These are phyloP conservation scores for Cutaneotrichosporon sp. DNA, from an alignment of 1,284 basidiomycete species.

Conservation along the genomic window DNA sequence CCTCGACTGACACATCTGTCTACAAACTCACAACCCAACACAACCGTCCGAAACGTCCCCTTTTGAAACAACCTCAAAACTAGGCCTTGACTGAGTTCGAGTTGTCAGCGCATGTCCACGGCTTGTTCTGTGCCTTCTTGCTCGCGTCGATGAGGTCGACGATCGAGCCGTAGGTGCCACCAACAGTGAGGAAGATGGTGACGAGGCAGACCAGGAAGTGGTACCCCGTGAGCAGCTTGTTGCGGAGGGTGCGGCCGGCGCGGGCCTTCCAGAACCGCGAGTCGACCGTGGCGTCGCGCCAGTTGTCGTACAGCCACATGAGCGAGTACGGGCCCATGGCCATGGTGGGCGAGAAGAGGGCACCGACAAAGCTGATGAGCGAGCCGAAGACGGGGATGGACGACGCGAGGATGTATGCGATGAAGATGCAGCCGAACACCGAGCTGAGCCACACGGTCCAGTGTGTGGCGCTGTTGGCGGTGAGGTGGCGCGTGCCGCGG, in stretches of 20 bases:
- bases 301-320: conserved; percentile 21
- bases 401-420: conserved; percentile 15
- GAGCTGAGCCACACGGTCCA: conserved; percentile 36
- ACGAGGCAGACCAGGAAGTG: conserved; percentile 26
- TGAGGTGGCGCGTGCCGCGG: conserved; percentile 33
- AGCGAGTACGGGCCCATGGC: conserved; percentile 13
- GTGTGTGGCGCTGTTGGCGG: conserved; percentile 28
- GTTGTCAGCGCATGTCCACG: conserved; percentile 35
- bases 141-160: conserved; percentile 61
- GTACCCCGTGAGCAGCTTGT: neutral
- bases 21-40: too few species aligned
- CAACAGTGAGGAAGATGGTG: conserved; percentile 32
- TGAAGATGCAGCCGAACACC: neutral
- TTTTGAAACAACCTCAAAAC: too few species aligned
- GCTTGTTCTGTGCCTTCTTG: conserved; percentile 10
- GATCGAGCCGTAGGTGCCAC: conserved; percentile 58
- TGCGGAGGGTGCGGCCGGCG: neutral
- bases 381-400: conserved; percentile 25
- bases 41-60: too few species aligned
- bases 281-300: conserved; percentile 16
- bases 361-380: conserved; percentile 34
- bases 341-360: conserved; percentile 19
- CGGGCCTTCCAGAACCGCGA: conserved; percentile 26
- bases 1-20: too few species aligned
- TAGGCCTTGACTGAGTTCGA: neutral